Base-by-base conservation (phyloP, 208 protist species). In the Wallacemonas sp. region DNA sequence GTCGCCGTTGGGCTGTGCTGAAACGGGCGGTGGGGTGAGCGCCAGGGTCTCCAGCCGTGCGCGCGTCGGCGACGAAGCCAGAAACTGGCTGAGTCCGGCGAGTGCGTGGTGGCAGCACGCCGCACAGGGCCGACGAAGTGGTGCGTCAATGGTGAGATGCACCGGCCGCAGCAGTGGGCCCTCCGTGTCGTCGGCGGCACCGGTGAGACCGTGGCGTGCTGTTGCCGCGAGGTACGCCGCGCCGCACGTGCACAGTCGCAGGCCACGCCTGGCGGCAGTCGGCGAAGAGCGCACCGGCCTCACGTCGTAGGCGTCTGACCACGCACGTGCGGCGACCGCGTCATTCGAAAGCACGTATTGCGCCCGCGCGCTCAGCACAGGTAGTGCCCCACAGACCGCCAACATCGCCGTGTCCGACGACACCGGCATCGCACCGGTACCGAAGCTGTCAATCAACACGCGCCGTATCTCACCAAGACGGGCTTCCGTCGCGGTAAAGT, bases 311-410 rank as follows among this genome's bases (percentile, higher is more conserved):
- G n/a, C 52, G 6, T 38, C 70, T 2, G 65, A 37, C 78, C 78
- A 84, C 48, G 32, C 50, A n/a, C 58, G 50, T 53, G 62, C 45
- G 29, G 65, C 34, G 6, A 19, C 37, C 1, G 64, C 9, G 38
- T 68, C 22, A 42, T 84, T 84, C 19, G 58, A 66, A 3, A 63
- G 66, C 44, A 78, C 69, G 46, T 80, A 84, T 26, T 61, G 48
- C 29, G 71, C 42, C 57, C 75, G 57, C 15, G 66, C 52, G 46
- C 76, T 63, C 5, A 68, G 45, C 52, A 79, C 46, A 15, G 68
- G 72, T 3, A 73, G 63, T 37, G 39, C 39, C 13, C 36, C 55
- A 21, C 53, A 12, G 6, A 26, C 8, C 19, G 5, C 6, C 26
- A 26, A 8, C 19, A 19, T 9, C 19, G 45, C 45, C n/a, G n/a